Conservation (phyloP, 768 basidiomycete genomes). For the Cystoderma amianthinum region DNA sequence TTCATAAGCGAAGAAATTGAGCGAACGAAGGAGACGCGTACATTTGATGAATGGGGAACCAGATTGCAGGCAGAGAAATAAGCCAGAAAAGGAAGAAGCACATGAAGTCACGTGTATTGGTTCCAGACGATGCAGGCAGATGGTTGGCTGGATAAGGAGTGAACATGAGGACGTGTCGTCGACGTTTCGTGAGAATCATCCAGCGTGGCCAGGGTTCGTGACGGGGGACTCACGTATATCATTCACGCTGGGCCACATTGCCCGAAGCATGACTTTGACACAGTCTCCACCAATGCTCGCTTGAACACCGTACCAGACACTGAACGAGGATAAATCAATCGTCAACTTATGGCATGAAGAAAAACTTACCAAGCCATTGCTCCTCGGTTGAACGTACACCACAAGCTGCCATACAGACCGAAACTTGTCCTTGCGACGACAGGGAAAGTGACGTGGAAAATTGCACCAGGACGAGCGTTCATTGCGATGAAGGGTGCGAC, state of each 20-base stretch:
- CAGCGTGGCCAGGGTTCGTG: neutral
- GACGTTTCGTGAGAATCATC: neutral
- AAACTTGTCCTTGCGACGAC: constrained; percentile 71
- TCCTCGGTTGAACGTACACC: constrained; percentile 74
- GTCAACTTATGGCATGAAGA: constrained; percentile 1
- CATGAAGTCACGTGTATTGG: constrained; percentile 67
- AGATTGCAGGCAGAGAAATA: constrained; percentile 70
- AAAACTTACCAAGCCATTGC: constrained; percentile 60
- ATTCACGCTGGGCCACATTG: constrained; percentile 72
- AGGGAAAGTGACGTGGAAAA: constrained; percentile 75
- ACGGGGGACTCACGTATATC: constrained; percentile 43
- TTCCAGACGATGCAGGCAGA: constrained; percentile 69
- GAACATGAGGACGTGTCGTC: no score
- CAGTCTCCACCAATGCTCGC: constrained; percentile 80
- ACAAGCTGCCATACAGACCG: constrained; percentile 71
- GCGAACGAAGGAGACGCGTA: constrained; percentile 23
- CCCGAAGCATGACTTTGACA: constrained; percentile 63
- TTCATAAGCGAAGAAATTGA: neutral
- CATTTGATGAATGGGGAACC: constrained; percentile 82
- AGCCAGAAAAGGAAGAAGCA: constrained; percentile 88
- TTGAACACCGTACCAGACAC: constrained; percentile 76
- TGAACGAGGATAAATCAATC: constrained; percentile 12
- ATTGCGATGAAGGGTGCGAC: constrained; percentile 67
- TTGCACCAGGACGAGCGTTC: constrained; percentile 73
- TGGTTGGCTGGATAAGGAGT: constrained; percentile 43